A percentile compares a stretch with the other conserved stretches of the same genome.
These are phyloP conservation scores for Sphagnum magellanicum DNA, from an alignment of 228 moss, liverwort and hornwort species.

Conservation along the genomic window DNA sequence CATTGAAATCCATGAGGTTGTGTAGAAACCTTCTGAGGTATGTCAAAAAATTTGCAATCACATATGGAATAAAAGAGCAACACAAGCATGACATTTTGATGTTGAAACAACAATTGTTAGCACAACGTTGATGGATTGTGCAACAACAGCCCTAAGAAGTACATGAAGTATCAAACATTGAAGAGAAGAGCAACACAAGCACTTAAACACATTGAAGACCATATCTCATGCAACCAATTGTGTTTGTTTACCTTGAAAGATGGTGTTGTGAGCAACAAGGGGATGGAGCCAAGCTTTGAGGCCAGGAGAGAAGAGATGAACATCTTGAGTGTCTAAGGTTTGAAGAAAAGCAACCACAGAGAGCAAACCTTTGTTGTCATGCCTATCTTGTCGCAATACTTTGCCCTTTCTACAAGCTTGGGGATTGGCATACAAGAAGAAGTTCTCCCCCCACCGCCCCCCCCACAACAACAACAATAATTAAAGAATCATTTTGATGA, in stretches of 20 bases:
- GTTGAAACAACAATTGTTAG: not conserved
- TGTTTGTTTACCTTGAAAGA: not conserved
- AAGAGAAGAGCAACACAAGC: not conserved
- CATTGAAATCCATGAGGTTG: not conserved
- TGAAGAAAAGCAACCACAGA: not conserved
- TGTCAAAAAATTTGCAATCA: no score
- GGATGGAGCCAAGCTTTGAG: slow-evolving; percentile 1
- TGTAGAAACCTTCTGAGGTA: not conserved
- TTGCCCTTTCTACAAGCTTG: not conserved
- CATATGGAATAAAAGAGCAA: no score
- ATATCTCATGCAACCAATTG: not conserved
- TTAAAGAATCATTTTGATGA: no score
- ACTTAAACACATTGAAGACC: not conserved
- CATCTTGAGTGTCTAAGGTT: not conserved
- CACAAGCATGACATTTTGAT: not conserved
- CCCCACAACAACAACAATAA: no score
- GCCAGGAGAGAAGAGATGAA: slow-evolving; percentile 1
- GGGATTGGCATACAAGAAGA: not conserved
- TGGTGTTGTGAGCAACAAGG: not conserved
- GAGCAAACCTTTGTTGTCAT: not conserved
- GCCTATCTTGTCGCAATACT: not conserved
- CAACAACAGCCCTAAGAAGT: no score
- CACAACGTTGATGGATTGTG: not conserved
- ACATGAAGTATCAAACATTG: not conserved
- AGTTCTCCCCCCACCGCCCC: not conserved